A percentile compares a stretch with the other conserved stretches of the same genome.
Evolutionary conservation across 2,329 filamentous ascomycete genomes (phyloP).

Genomic region (Neospermospora avenae): DNA sequence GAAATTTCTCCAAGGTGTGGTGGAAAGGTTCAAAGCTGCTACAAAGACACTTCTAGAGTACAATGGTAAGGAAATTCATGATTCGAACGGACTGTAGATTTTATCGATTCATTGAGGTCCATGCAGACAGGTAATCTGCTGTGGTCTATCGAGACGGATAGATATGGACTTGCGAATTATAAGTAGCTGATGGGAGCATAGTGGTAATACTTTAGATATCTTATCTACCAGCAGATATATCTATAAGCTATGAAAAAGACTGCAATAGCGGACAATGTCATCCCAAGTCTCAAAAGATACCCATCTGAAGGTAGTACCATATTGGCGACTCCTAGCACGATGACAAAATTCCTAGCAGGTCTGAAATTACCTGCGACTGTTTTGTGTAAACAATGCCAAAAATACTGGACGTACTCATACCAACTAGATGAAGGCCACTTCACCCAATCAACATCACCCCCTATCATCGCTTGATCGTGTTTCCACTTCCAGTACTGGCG

Average conservation of each 20-base stretch:
- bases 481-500: slow-evolving; percentile 3
- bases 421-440: slow-evolving; percentile 1
- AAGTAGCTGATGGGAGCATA: too few species aligned
- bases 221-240: background rate
- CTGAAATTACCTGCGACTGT: background rate
- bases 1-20: too few species aligned
- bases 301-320: background rate
- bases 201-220: too few species aligned
- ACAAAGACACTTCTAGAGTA: too few species aligned
- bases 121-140: too few species aligned
- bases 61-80: too few species aligned
- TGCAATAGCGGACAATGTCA: background rate
- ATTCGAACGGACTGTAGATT: too few species aligned
- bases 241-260: background rate
- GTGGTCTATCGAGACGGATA: too few species aligned
- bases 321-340: background rate
- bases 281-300: background rate
- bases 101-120: too few species aligned
- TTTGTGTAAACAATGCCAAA: background rate
- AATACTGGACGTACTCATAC: background rate
- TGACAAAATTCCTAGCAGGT: background rate
- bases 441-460: slow-evolving; percentile 2
- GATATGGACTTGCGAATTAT: too few species aligned
- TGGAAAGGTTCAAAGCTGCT: too few species aligned
- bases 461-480: slow-evolving; percentile 6